Evolutionary conservation across 176 grass and related monocot genomes (phyloP).

Genomic region (Oropetium thomaeum): DNA sequence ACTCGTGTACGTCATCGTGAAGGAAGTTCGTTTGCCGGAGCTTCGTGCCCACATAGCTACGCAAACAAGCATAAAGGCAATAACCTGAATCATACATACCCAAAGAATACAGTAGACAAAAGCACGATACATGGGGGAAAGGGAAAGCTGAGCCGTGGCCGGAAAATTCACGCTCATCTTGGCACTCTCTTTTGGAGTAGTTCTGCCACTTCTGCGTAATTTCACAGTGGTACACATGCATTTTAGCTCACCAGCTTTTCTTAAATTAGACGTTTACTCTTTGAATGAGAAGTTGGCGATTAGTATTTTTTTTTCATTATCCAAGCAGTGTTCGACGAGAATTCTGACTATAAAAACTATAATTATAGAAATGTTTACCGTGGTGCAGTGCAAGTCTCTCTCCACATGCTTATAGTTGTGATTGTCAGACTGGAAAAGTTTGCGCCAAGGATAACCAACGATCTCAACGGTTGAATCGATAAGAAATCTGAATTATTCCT

Average conservation of each 20-base stretch:
- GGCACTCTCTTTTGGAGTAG: neutral
- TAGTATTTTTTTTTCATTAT: too few relatives aligned
- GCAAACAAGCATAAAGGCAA: neutral
- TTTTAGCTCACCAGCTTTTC: too few relatives aligned
- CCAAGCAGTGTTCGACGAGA: too few relatives aligned
- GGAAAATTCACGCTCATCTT: neutral
- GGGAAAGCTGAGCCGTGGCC: neutral
- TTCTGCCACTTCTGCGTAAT: neutral
- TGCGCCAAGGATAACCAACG: neutral
- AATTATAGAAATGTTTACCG: too few relatives aligned
- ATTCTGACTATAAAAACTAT: too few relatives aligned
- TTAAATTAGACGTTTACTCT: too few relatives aligned
- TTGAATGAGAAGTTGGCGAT: too few relatives aligned
- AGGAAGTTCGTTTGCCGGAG: neutral
- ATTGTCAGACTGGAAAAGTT: too few relatives aligned
- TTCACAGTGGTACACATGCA: neutral
- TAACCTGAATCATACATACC: too few relatives aligned
- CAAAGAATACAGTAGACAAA: too few relatives aligned
- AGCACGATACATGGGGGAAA: neutral
- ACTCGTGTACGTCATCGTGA: neutral
- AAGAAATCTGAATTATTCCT: neutral
- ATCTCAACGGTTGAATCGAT: neutral
- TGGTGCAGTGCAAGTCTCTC: neutral
- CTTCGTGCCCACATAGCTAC: conserved; percentile 21
- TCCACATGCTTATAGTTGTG: too few relatives aligned